phyloP scores from a whole-genome alignment of 345 rosid genomes.

The Salix brachista region DNA sequence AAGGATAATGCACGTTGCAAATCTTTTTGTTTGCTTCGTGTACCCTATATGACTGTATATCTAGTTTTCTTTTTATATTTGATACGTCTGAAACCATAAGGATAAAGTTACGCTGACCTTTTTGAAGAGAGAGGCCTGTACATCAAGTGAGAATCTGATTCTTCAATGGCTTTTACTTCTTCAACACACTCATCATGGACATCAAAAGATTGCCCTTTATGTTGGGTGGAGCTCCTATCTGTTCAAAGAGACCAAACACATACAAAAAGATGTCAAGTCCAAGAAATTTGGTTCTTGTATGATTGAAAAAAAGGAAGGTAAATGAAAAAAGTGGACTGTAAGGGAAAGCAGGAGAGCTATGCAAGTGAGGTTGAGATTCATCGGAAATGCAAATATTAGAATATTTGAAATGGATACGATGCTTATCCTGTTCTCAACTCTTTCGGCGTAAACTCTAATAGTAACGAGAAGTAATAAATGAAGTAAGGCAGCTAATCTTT shows the following conservation, averaged over 20 bases:
- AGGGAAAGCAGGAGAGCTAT: neutral
- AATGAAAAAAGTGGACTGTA: neutral
- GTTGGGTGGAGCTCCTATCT: constrained; percentile 32
- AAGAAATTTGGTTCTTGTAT: neutral
- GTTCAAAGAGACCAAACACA: constrained; percentile 1
- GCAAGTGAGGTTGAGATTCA: constrained; percentile 18
- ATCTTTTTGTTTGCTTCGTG: constrained; percentile 32
- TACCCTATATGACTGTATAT: neutral
- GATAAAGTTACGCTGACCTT: constrained; percentile 33
- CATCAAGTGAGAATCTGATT: constrained; percentile 39
- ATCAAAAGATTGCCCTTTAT: constrained; percentile 41
- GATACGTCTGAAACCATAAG: constrained; percentile 8
- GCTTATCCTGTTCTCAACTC: constrained; percentile 19
- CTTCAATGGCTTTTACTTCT: constrained; percentile 36
- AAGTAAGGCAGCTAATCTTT: constrained; percentile 8
- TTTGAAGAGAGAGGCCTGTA: constrained; percentile 29
- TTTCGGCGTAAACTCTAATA: constrained; percentile 24
- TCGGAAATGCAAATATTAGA: constrained; percentile 34
- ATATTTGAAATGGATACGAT: constrained; percentile 16
- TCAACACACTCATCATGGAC: constrained; percentile 28
- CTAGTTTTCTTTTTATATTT: constrained; percentile 12
- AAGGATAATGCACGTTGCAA: constrained; percentile 23
- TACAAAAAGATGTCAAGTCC: neutral
- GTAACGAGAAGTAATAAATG: constrained; percentile 32
- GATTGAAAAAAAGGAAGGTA: neutral